Evolutionary conservation across 2,329 filamentous ascomycete genomes (phyloP).

Genomic region (Fusarium solani-melongenae): DNA sequence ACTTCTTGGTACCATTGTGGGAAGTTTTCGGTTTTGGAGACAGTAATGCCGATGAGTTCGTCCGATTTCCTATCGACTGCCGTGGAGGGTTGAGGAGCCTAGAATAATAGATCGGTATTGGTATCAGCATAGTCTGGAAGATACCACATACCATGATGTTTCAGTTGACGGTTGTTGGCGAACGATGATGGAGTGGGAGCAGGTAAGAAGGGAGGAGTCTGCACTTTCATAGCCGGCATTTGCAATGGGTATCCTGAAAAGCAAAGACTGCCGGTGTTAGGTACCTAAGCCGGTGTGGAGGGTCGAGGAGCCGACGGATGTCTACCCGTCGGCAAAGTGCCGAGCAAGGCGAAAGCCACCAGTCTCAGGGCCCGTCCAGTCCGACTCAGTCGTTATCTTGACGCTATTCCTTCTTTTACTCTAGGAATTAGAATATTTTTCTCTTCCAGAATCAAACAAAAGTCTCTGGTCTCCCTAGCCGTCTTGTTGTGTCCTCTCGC

Average conservation of each 20-base stretch:
- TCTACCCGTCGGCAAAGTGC: neutral
- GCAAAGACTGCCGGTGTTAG: neutral
- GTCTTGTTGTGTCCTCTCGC: neutral
- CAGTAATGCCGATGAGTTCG: slow-evolving; percentile 87
- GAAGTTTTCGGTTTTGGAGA: slow-evolving; percentile 87
- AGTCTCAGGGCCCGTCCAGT: neutral
- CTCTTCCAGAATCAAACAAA: neutral
- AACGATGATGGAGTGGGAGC: too few relatives aligned
- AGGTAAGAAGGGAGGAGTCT: neutral
- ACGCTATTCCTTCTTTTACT: neutral
- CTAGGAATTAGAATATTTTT: neutral
- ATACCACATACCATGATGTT: neutral
- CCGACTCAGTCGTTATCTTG: neutral
- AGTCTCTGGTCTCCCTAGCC: neutral
- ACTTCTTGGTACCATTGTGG: slow-evolving; percentile 98
- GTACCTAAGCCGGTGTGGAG: neutral
- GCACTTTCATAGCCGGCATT: neutral
- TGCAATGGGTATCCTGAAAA: neutral
- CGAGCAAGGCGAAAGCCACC: neutral
- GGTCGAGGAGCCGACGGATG: neutral
- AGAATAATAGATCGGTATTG: neutral
- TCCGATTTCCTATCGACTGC: slow-evolving; percentile 65
- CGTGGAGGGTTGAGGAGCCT: neutral
- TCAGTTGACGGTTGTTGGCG: too few relatives aligned
- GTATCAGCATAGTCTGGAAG: too few relatives aligned